Evolutionary conservation across 352 stramenopile genomes (phyloP), one percentile per base, ranked within the genome.

Genomic region (Phytopythium delawarense): DNA sequence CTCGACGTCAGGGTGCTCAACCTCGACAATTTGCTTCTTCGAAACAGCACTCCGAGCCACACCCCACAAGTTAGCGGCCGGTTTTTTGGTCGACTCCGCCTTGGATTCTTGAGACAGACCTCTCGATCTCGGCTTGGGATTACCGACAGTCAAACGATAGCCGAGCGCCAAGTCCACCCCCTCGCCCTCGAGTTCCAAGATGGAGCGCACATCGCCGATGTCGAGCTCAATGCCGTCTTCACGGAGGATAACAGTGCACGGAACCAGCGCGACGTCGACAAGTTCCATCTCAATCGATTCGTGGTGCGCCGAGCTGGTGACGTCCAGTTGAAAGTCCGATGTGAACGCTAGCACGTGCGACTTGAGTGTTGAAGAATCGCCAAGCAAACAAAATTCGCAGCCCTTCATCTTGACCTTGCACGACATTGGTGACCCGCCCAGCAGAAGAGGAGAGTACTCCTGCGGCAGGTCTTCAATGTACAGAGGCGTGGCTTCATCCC

Each of bases 111-210:
- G 62, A 5, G 48, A 72, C 5, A 57, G 39, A 15, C 60, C 70
- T 15, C 64, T 71, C 7, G 57, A 70, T 1, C 54, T 68, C 39
- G 51, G 45, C 37, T 69, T 72, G 11, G 63, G 57, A 13, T 89
- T 72, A 11, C 78, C 75, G 44, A 94, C 64, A 12, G 67, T 72
- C 55, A 96, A 60, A 59, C 76, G 74, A 64, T 96, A 96, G 9
- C 78, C 78, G 35, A 96, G 64, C 51, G 87, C 72, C 32, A 96
- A 63, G 62, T 96, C 87, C 25, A 94, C 84, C 13, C 87, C 87
- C 75, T 94, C 87, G 54, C 87, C 87, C 72, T 96, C 87, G 20
- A 96, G 72, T 50, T 96, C 87, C 62, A 96, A 48, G 49, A 96
- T 92, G 44, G 75, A 92, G 25, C 87, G 77, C 48, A 90, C 50